A percentile compares a stretch with the other conserved stretches of the same genome.
phyloP scores from a whole-genome alignment of 2,329 filamentous ascomycete genomes.

The Spiromastix sp. region DNA sequence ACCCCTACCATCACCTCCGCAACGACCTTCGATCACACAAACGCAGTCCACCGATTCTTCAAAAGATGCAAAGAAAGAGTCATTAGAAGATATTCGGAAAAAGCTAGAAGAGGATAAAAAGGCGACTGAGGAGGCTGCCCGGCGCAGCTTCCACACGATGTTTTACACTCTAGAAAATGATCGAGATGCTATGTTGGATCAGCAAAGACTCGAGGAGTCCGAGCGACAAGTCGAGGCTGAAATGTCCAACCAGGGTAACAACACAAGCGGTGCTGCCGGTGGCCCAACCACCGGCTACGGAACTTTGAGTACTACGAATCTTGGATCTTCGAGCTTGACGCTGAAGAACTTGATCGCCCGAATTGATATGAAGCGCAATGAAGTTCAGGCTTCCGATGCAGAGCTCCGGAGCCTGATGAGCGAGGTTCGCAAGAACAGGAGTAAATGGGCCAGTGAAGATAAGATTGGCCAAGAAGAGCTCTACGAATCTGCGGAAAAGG shows the following conservation, averaged over 20 bases:
- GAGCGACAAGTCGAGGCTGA: constrained; percentile 94
- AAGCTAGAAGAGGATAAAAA: constrained; percentile 86
- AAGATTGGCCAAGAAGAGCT: constrained; percentile 95
- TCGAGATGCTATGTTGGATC: constrained; percentile 90
- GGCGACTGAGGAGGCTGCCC: constrained; percentile 79
- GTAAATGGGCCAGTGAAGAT: constrained; percentile 98
- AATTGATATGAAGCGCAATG: constrained; percentile 84
- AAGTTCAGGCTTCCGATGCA: constrained; percentile 84
- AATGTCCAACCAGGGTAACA: constrained; percentile 55
- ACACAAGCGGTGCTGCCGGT: constrained; percentile 43
- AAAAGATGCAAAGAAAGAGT: constrained; percentile 48
- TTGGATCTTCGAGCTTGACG: constrained; percentile 90
- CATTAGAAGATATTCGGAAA: constrained; percentile 80
- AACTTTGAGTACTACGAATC: constrained; percentile 82
- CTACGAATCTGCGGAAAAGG: constrained; percentile 94
- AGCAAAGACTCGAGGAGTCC: constrained; percentile 91
- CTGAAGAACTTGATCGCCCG: constrained; percentile 93
- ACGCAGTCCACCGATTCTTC: constrained; percentile 52
- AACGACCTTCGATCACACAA: constrained; percentile 55
- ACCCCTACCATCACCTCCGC: constrained; percentile 55
- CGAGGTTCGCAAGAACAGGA: constrained; percentile 93
- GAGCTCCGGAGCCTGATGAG: constrained; percentile 90
- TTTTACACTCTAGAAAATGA: constrained; percentile 96
- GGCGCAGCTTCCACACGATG: constrained; percentile 81
- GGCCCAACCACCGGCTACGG: constrained; percentile 61